Conservation (phyloP, 2,329 filamentous ascomycete species). For the Amphichorda felina region DNA sequence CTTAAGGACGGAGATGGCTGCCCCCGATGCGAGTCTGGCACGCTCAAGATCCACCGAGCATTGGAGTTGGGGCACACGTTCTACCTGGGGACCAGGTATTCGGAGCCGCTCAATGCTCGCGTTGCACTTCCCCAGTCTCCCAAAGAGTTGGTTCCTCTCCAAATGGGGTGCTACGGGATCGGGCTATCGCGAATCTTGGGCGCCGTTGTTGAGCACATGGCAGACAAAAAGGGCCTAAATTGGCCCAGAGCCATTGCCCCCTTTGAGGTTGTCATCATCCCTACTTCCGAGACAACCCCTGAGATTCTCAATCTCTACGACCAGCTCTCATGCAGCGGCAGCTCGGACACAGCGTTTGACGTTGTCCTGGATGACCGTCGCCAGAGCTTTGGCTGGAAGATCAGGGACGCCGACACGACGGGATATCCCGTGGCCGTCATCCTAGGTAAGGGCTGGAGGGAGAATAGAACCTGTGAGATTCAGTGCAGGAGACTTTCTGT, state of each 20-base stretch:
- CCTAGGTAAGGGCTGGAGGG: conserved; percentile 58
- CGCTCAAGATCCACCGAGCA: conserved; percentile 55
- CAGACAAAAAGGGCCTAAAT: conserved; percentile 63
- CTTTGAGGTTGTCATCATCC: conserved; percentile 62
- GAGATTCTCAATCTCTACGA: conserved; percentile 54
- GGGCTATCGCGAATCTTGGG: conserved; percentile 85
- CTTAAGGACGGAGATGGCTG: conserved; percentile 60
- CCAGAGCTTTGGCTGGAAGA: conserved; percentile 66
- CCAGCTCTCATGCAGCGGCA: conserved; percentile 22
- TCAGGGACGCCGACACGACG: conserved; percentile 79
- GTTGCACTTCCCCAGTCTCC: conserved; percentile 29
- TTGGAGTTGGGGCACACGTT: conserved; percentile 95
- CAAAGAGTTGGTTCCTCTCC: conserved; percentile 39
- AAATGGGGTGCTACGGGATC: conserved; percentile 97
- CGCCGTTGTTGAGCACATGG: conserved; percentile 66
- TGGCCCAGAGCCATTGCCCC: conserved; percentile 86
- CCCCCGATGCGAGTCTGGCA: conserved; percentile 52
- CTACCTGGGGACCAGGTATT: conserved; percentile 83
- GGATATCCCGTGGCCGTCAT: conserved; percentile 80
- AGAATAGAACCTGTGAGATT: conserved; percentile 53
- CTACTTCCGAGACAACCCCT: conserved; percentile 29
- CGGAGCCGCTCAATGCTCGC: conserved; percentile 55
- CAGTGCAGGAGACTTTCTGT: conserved; percentile 61
- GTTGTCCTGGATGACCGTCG: conserved; percentile 62
- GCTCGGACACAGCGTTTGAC: conserved; percentile 33